Conservation (phyloP, 805 yeast genomes). For the Ogataea pini region DNA sequence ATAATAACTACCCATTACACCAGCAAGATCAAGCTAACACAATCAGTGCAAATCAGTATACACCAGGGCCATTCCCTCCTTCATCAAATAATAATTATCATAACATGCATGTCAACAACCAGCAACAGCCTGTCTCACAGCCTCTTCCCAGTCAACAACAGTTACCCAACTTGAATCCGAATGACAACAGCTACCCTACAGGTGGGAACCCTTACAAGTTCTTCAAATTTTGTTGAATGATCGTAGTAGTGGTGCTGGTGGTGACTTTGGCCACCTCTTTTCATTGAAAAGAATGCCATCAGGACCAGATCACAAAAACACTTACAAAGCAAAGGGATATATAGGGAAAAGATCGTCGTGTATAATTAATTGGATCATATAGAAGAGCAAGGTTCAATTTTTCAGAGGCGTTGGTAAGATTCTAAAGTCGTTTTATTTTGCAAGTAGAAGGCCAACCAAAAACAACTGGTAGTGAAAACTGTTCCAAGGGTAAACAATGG, state of each 20-base stretch:
- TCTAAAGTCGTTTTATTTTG: conserved; percentile 20
- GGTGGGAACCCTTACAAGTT: conserved; percentile 16
- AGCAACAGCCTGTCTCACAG: not conserved
- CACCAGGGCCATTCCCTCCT: not conserved
- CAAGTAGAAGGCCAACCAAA: conserved; percentile 33
- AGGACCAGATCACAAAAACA: no score
- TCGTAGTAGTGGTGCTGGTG: not conserved
- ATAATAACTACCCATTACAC: not conserved
- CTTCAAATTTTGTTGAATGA: conserved; percentile 12
- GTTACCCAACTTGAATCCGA: conserved; percentile 14
- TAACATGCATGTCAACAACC: not conserved
- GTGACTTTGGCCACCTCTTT: not conserved
- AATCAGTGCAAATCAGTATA: not conserved
- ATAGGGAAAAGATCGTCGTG: no score
- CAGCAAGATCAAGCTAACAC: conserved; percentile 3
- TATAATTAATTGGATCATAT: no score
- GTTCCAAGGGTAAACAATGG: conserved; percentile 28
- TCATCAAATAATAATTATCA: not conserved
- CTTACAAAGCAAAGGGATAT: not conserved
- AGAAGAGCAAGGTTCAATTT: not conserved
- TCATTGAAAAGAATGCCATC: not conserved
- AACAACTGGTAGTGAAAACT: conserved; percentile 25
- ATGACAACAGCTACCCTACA: conserved; percentile 13
- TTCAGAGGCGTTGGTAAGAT: conserved; percentile 7
- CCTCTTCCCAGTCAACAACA: not conserved